These are phyloP conservation scores for Cadophora luteo-olivacea DNA, from an alignment of 2,329 filamentous ascomycete species.

Conservation along the genomic window DNA sequence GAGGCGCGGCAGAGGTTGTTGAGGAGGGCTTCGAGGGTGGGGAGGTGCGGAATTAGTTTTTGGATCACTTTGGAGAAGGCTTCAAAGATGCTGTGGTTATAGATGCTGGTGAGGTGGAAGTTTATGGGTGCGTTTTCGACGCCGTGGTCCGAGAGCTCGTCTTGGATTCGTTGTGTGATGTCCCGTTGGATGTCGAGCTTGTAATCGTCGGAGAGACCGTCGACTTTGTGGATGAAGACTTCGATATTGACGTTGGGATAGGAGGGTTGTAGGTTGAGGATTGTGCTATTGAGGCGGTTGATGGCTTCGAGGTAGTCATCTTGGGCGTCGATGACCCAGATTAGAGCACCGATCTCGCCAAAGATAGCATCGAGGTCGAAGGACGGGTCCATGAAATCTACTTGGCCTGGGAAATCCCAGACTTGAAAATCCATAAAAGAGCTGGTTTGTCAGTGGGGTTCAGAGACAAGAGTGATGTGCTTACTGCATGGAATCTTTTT, in stretches of 20 bases:
- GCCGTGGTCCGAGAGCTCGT: conserved; percentile 91
- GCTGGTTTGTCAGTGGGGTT: conserved; percentile 53
- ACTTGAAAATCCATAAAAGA: conserved; percentile 99
- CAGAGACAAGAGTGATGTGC: conserved; percentile 45
- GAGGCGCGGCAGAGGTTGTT: conserved; percentile 94
- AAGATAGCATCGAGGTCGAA: conserved; percentile 96
- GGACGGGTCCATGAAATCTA: conserved; percentile 87
- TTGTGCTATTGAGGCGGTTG: conserved; percentile 83
- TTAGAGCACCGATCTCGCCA: conserved; percentile 89
- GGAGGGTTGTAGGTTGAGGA: conserved; percentile 84
- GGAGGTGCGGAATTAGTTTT: conserved; percentile 91
- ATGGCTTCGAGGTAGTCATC: conserved; percentile 97
- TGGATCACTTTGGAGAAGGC: conserved; percentile 98
- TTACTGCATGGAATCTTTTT: conserved; percentile 94
- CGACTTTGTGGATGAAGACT: conserved; percentile 98
- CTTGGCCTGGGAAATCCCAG: conserved; percentile 95
- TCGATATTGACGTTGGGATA: conserved; percentile 97
- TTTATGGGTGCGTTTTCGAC: conserved; percentile 93
- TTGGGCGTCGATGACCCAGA: conserved; percentile 98
- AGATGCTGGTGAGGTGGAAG: conserved; percentile 97
- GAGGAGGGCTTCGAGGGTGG: conserved; percentile 90
- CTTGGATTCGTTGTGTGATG: conserved; percentile 94
- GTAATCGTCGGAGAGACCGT: conserved; percentile 96
- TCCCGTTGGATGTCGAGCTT: conserved; percentile 95
- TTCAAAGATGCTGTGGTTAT: conserved; percentile 98